A percentile compares a stretch with the other conserved stretches of the same genome.
Evolutionary conservation across 768 basidiomycete species (phyloP).

Genomic region (Rhizopogon salebrosus): DNA sequence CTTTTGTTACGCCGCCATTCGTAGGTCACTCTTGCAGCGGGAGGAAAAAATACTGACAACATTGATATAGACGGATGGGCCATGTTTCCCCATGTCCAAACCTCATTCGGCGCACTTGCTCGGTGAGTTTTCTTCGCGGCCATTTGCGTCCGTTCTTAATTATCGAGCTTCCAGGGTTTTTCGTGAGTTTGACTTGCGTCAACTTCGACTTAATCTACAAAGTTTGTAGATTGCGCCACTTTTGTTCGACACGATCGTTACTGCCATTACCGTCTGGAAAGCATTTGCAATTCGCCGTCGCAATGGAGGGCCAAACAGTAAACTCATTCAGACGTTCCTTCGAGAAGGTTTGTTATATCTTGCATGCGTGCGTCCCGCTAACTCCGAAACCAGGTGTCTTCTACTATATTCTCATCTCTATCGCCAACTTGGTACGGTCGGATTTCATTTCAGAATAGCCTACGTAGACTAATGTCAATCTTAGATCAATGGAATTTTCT

Average conservation of each 20-base stretch:
- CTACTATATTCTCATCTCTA: constrained; percentile 82
- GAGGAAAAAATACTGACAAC: not conserved
- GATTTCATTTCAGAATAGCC: not conserved
- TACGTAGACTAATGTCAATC: constrained; percentile 2
- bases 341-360: constrained; percentile 54
- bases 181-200: constrained; percentile 36
- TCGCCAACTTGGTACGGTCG: constrained; percentile 61
- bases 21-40: constrained; percentile 30
- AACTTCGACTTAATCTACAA: constrained; percentile 3
- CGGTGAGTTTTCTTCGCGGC: constrained; percentile 36
- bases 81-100: constrained; percentile 78
- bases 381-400: constrained; percentile 53
- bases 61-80: constrained; percentile 43
- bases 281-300: constrained; percentile 72
- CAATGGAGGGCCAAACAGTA: constrained; percentile 71
- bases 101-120: constrained; percentile 80
- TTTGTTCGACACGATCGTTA: constrained; percentile 76
- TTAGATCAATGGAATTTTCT: constrained; percentile 77
- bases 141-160: constrained; percentile 5
- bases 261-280: constrained; percentile 76
- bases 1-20: constrained; percentile 59
- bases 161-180: constrained; percentile 39
- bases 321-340: constrained; percentile 78
- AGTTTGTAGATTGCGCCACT: constrained; percentile 65
- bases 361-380: not conserved